Conservation (phyloP, 2,329 filamentous ascomycete genomes). For the Chalaropsis thielavioides region DNA sequence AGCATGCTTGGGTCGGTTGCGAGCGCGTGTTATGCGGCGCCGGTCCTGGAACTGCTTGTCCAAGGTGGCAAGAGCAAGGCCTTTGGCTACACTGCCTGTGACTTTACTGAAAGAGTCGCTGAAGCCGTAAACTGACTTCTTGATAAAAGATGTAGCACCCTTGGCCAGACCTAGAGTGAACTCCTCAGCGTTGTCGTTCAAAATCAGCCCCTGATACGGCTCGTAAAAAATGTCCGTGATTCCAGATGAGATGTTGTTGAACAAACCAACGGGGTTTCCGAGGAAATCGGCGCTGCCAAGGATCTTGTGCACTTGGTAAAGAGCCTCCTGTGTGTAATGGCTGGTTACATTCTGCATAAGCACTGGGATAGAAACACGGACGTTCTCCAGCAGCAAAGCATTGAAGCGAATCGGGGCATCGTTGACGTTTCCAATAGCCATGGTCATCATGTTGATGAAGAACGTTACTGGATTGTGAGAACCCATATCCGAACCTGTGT, state of each 20-base stretch:
- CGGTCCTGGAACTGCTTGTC: constrained; percentile 99
- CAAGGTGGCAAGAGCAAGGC: constrained; percentile 82
- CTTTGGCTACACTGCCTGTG: constrained; percentile 93
- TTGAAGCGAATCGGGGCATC: constrained; percentile 92
- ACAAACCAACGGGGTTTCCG: constrained; percentile 90
- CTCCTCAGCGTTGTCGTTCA: constrained; percentile 89
- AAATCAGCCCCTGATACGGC: constrained; percentile 92
- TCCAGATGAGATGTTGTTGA: constrained; percentile 96
- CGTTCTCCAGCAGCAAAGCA: constrained; percentile 86
- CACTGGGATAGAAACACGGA: constrained; percentile 72
- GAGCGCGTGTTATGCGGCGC: constrained; percentile 77
- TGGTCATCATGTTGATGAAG: constrained; percentile 94
- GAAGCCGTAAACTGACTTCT: constrained; percentile 96
- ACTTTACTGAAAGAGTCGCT: constrained; percentile 96
- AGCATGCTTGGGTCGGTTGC: constrained; percentile 93
- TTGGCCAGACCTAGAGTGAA: constrained; percentile 91
- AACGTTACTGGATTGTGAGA: constrained; percentile 95
- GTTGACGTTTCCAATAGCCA: constrained; percentile 98
- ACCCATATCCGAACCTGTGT: constrained; percentile 85
- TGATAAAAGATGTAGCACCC: constrained; percentile 90
- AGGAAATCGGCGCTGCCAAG: constrained; percentile 94
- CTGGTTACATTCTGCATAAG: constrained; percentile 75
- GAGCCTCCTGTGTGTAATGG: constrained; percentile 91
- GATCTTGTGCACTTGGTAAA: constrained; percentile 94
- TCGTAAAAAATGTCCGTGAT: constrained; percentile 99